Evolutionary conservation across 768 basidiomycete genomes (phyloP), one percentile per base, ranked within the genome.

Genomic region (Gloeophyllum trabeum): DNA sequence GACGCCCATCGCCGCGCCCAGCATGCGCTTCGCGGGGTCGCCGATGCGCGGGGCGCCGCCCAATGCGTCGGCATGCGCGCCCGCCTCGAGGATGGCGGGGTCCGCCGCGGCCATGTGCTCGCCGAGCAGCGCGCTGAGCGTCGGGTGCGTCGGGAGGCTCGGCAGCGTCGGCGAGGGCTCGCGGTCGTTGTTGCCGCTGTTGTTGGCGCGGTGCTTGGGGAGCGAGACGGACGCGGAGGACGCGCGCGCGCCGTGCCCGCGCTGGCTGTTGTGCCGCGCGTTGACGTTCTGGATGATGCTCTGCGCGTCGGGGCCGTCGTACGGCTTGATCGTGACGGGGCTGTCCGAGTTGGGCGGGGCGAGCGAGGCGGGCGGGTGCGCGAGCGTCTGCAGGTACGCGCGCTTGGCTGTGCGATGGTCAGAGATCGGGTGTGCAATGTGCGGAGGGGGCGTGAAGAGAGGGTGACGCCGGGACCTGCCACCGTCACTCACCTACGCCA

Each of bases 231-330:
- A 79, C 45, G 81, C 73, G 50, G 79, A 81, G 40, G 72, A 72
- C 14, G 80, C 67, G 44, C 86, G 81, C 47, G 69, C 72, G 57
- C 74, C 79, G 61, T 88, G 82, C 4, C 80, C 75, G 51, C 84
- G 79, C 18, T 79, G 76, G 16, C 75, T 68, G 55, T 72, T 68
- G 59, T 75, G 75, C 49, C 87, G 78, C 38, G 84, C 57, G 59
- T 90, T 90, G 47, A 90, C 87, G 35, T 69, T 81, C 51, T 85
- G 81, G 48, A 91, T 91, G 58, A 90, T 79, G 43, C 54, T 61
- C 54, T 92, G 87, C 5, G 92, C 93, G 61, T 99, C 94, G 34
- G 90, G 75, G 2, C 90, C 91, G 59, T 93, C 93, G 64, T 98
- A 99, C 2, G 96, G 92, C 51, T 74, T 75, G 62, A 99, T 87